Evolutionary conservation across 371 early-diverging fungal species (phyloP).

Genomic region (Batkoa obscura): DNA sequence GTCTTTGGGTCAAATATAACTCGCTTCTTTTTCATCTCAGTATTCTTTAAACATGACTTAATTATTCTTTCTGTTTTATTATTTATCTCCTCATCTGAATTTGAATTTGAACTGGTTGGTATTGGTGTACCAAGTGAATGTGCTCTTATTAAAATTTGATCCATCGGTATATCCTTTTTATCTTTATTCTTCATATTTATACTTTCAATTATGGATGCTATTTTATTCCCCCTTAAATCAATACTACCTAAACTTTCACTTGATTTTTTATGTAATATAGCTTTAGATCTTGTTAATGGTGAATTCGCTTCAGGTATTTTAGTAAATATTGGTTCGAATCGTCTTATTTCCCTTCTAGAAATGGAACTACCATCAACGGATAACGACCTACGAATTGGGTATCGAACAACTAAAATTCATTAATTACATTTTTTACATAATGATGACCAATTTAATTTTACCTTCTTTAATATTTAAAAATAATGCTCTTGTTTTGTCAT

Average conservation of each 20-base stretch:
- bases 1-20: constrained; percentile 17
- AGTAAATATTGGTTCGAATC: constrained; percentile 5
- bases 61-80: not conserved
- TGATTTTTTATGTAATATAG: not conserved
- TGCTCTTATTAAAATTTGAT: not conserved
- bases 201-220: no score
- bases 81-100: not conserved
- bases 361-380: constrained; percentile 2
- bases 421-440: not conserved
- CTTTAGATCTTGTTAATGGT: constrained; percentile 1
- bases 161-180: not conserved
- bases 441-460: constrained; percentile 5
- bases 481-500: constrained; percentile 26
- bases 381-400: not conserved
- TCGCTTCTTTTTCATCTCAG: no score
- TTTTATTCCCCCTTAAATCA: no score
- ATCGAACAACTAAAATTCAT: not conserved
- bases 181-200: not conserved
- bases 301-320: not conserved
- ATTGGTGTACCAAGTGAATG: not conserved
- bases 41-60: no score
- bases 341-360: constrained; percentile 6
- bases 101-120: not conserved
- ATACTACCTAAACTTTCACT: not conserved
- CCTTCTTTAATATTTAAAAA: constrained; percentile 29